These are phyloP conservation scores for Irpex sp. DNA, from an alignment of 1,284 basidiomycete genomes.

Conservation along the genomic window DNA sequence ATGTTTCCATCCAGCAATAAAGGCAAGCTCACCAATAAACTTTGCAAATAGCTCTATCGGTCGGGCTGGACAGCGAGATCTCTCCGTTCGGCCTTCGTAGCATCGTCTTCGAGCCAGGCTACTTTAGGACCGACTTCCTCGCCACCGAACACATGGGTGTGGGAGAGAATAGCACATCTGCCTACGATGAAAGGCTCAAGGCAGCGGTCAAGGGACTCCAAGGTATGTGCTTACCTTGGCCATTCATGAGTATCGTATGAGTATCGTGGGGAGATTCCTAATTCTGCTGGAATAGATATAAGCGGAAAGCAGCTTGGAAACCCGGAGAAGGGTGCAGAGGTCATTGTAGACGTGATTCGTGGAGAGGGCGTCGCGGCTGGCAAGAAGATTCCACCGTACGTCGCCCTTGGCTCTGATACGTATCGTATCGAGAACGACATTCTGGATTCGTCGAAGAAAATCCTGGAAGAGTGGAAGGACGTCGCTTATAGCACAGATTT, in stretches of 20 bases:
- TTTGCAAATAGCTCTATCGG: conserved; percentile 27
- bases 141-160: conserved; percentile 25
- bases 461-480: conserved; percentile 17
- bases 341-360: conserved; percentile 29
- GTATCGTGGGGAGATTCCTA: too few species aligned
- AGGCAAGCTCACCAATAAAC: neutral
- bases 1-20: conserved; percentile 6
- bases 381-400: conserved; percentile 17
- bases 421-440: conserved; percentile 15
- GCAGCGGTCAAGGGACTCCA: conserved; percentile 17
- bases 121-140: conserved; percentile 40
- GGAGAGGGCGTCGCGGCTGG: conserved; percentile 27
- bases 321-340: conserved; percentile 25
- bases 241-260: too few species aligned
- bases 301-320: conserved; percentile 32
- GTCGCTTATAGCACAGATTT: too few species aligned
- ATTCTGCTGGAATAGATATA: neutral
- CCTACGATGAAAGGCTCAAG: conserved; percentile 33
- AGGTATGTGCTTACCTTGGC: conserved; percentile 1
- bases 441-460: conserved; percentile 15
- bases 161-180: conserved; percentile 32
- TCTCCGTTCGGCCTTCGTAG: conserved; percentile 39
- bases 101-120: conserved; percentile 40
- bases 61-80: conserved; percentile 37
- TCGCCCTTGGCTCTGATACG: conserved; percentile 27